These are phyloP conservation scores for Exutisphaerella laricina DNA, from an alignment of 2,329 filamentous ascomycete genomes.

Conservation along the genomic window DNA sequence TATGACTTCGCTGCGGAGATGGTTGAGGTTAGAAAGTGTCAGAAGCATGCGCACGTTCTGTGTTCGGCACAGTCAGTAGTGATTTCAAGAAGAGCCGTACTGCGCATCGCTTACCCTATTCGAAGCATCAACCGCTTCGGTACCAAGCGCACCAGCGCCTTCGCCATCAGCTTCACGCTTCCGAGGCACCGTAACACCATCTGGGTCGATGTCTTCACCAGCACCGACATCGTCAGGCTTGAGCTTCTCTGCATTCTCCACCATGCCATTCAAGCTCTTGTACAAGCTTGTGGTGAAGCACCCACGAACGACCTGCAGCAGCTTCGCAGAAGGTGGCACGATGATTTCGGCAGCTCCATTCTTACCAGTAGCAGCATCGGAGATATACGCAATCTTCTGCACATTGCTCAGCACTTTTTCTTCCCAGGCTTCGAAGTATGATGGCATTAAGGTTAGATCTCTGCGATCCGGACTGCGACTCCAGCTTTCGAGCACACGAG, in stretches of 20 bases:
- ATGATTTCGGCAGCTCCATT: constrained; percentile 67
- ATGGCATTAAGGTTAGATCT: constrained; percentile 87
- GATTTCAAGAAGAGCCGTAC: too few relatives aligned
- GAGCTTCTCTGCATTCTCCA: constrained; percentile 84
- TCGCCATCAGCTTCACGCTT: constrained; percentile 17
- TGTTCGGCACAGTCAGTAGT: too few relatives aligned
- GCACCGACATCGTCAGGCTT: constrained; percentile 52
- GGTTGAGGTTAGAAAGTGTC: constrained; percentile 85
- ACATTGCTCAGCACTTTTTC: constrained; percentile 74
- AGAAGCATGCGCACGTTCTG: constrained; percentile 72
- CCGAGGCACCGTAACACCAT: constrained; percentile 39
- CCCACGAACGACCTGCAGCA: constrained; percentile 82
- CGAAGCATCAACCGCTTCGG: constrained; percentile 48
- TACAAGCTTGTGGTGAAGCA: constrained; percentile 94
- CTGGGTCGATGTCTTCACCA: constrained; percentile 49
- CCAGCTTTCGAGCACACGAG: constrained; percentile 93
- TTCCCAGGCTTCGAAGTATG: constrained; percentile 79
- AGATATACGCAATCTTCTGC: constrained; percentile 93
- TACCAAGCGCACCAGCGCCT: constrained; percentile 36
- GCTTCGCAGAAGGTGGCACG: constrained; percentile 74
- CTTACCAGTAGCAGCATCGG: constrained; percentile 63
- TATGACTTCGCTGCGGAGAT: constrained; percentile 73
- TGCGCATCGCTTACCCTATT: constrained; percentile 50
- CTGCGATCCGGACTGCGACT: constrained; percentile 72
- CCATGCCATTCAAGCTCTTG: constrained; percentile 89